Evolutionary conservation across 805 yeast species (phyloP).

Genomic region (Isabelozyma pseudorhagii): DNA sequence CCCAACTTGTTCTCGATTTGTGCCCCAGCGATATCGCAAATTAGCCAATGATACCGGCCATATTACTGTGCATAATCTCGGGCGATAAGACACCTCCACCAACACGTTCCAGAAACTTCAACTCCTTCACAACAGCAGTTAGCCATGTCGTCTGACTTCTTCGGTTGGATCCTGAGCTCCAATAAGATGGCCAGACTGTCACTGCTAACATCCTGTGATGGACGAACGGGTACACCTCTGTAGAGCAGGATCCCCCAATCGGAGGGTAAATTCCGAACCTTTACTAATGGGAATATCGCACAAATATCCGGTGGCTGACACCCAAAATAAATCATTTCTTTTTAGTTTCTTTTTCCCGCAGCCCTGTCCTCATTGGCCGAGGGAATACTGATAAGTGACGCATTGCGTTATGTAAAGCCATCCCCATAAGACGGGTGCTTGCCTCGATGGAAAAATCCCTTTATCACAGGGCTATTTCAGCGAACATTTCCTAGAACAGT

Average conservation of each 20-base stretch:
- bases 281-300: not conserved
- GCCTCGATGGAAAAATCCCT: not conserved
- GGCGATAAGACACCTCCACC: not conserved
- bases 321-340: not conserved
- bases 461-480: not conserved
- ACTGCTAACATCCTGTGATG: not conserved
- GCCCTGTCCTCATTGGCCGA: not conserved
- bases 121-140: too few species aligned
- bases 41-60: not conserved
- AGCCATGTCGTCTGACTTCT: too few species aligned
- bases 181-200: not conserved
- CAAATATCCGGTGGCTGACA: not conserved
- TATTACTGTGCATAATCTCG: not conserved
- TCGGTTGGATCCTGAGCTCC: too few species aligned
- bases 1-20: not conserved
- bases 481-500: not conserved
- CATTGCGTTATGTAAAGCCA: not conserved
- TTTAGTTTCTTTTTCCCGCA: not conserved
- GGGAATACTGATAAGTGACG: not conserved
- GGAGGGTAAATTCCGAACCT: not conserved
- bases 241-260: not conserved
- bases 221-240: not conserved
- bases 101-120: too few species aligned
- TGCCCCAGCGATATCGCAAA: not conserved
- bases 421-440: not conserved